These are phyloP conservation scores for Solanum etuberosum DNA, from an alignment of 257 asterid species.

Conservation along the genomic window DNA sequence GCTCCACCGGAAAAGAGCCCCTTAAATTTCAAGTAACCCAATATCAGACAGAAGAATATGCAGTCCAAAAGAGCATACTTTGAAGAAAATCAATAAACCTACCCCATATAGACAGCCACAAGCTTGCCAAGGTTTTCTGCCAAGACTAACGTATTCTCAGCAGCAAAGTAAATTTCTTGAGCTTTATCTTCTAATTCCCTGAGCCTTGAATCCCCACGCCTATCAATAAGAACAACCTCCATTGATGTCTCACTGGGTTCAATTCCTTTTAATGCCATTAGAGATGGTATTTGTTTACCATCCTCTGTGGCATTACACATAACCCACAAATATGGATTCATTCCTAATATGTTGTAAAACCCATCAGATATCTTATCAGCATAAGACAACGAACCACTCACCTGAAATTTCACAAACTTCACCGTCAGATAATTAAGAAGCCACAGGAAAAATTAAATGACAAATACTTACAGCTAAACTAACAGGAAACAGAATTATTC, in stretches of 20 bases:
- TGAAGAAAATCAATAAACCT: constrained; percentile 3
- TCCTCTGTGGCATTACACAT: constrained; percentile 82
- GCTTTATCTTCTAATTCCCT: constrained; percentile 95
- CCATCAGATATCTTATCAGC: constrained; percentile 80
- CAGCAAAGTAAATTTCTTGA: constrained; percentile 68
- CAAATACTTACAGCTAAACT: background rate
- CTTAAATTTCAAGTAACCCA: constrained; percentile 36
- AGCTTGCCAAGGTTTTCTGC: constrained; percentile 89
- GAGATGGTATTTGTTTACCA: constrained; percentile 64
- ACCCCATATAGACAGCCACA: constrained; percentile 94
- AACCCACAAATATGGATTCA: constrained; percentile 84
- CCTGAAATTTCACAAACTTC: constrained; percentile 25
- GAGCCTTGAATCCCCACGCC: constrained; percentile 69
- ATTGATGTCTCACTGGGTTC: constrained; percentile 54
- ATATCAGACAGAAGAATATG: constrained; percentile 5
- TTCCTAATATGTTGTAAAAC: constrained; percentile 79
- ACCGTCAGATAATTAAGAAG: background rate
- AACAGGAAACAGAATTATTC: background rate
- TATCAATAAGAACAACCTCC: constrained; percentile 82
- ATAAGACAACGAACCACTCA: constrained; percentile 83
- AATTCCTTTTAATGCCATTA: constrained; percentile 53
- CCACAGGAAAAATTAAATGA: background rate
- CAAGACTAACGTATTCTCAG: constrained; percentile 53
- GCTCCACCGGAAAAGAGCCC: constrained; percentile 87
- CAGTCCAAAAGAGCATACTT: background rate